A percentile compares a stretch with the other conserved stretches of the same genome.
Conservation (phyloP, 148 eudicot species). For the Chenopodium quinoa region DNA sequence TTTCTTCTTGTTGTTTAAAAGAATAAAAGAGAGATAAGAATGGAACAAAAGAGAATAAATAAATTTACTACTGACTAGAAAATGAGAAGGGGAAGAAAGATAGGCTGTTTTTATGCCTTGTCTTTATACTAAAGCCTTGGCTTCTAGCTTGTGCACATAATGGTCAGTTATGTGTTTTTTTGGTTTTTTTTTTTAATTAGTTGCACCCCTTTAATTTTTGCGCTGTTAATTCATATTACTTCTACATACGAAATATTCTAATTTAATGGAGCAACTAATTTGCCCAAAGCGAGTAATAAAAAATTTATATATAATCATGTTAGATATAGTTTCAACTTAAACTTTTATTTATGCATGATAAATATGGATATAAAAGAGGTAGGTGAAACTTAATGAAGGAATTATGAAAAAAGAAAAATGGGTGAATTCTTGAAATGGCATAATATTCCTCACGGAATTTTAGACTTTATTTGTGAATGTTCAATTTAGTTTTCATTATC, state of each 20-base stretch:
- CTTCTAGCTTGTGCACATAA: background rate
- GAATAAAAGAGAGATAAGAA: background rate
- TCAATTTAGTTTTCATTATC: slow-evolving; percentile 19
- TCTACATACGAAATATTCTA: too few relatives aligned
- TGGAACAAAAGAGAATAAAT: slow-evolving; percentile 2
- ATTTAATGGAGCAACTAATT: too few relatives aligned
- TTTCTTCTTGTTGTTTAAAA: too few relatives aligned
- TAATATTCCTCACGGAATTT: slow-evolving; percentile 17
- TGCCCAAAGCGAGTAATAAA: too few relatives aligned
- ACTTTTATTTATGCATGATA: too few relatives aligned
- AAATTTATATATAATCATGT: too few relatives aligned
- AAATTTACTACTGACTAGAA: background rate
- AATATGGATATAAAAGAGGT: too few relatives aligned
- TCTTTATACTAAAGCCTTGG: background rate
- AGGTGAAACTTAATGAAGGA: too few relatives aligned
- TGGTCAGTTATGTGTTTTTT: background rate
- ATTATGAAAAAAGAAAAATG: too few relatives aligned
- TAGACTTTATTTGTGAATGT: slow-evolving; percentile 8
- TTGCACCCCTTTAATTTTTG: too few relatives aligned
- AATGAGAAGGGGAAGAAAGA: background rate
- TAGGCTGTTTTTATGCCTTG: slow-evolving; percentile 8
- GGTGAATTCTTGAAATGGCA: background rate
- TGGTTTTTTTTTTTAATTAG: background rate
- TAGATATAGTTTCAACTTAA: too few relatives aligned
- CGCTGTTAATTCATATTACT: too few relatives aligned